Percentiles rank a stretch among this genome's conserved stretches.
Evolutionary conservation across 2,329 filamentous ascomycete species (phyloP).

Genomic region (Xylaria sp.): DNA sequence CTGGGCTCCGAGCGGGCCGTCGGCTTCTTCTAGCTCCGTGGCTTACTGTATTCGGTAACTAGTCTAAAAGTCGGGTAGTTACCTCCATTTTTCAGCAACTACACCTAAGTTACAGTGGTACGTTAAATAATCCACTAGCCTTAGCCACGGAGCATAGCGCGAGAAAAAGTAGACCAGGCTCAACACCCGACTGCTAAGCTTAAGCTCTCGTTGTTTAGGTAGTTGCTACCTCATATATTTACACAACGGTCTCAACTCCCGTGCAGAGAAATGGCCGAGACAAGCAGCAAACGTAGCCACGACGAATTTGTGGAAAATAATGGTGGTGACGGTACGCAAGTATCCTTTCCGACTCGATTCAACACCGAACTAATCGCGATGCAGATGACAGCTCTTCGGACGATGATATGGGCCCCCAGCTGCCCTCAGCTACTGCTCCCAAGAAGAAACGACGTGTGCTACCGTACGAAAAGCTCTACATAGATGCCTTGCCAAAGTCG

Average conservation of each 20-base stretch:
- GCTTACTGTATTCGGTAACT: constrained; percentile 10
- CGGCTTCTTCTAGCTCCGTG: constrained; percentile 31
- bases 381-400: constrained; percentile 73
- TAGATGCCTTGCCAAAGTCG: constrained; percentile 86
- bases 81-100: constrained; percentile 27
- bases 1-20: constrained; percentile 19
- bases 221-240: background rate
- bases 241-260: background rate
- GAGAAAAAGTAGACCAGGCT: constrained; percentile 1
- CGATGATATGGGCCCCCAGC: constrained; percentile 89
- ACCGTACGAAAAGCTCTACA: constrained; percentile 93
- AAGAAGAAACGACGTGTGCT: constrained; percentile 94
- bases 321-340: constrained; percentile 36
- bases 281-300: constrained; percentile 49
- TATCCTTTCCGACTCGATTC: constrained; percentile 1
- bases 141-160: background rate
- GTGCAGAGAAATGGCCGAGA: constrained; percentile 43
- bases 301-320: constrained; percentile 47
- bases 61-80: background rate
- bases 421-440: constrained; percentile 80
- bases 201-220: background rate
- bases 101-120: background rate
- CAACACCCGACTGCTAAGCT: background rate
- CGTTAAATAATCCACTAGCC: background rate
- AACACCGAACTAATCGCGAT: constrained; percentile 43